These are phyloP conservation scores for Pyrenopolyporus hunteri DNA, from an alignment of 495 filamentous ascomycete species.

Conservation along the genomic window DNA sequence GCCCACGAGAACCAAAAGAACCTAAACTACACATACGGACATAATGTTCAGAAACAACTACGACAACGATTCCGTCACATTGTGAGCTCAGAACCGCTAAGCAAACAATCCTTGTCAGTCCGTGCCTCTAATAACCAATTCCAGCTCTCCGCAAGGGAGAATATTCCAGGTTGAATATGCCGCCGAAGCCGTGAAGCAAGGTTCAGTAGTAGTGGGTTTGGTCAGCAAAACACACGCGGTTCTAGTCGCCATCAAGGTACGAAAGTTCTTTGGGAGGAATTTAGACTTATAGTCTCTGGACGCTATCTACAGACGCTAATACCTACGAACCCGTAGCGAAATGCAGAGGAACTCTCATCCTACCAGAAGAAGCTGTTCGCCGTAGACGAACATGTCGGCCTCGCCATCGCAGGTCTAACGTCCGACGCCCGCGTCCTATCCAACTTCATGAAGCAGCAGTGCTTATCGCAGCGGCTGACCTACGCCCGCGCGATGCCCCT, in stretches of 20 bases:
- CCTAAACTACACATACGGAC: constrained; percentile 29
- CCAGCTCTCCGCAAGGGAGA: constrained; percentile 95
- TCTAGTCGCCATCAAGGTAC: constrained; percentile 94
- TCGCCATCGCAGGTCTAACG: constrained; percentile 95
- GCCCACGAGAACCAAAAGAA: neutral
- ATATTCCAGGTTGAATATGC: constrained; percentile 99
- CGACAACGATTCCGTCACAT: constrained; percentile 99
- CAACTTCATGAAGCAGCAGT: constrained; percentile 99
- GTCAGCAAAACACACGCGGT: constrained; percentile 98
- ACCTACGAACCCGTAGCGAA: constrained; percentile 66
- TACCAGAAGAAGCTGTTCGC: constrained; percentile 99
- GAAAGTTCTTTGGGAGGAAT: constrained; percentile 12
- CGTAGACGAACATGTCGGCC: constrained; percentile 92
- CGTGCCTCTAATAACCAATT: constrained; percentile 18
- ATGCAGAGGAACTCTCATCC: constrained; percentile 98
- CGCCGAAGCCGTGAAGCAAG: constrained; percentile 97
- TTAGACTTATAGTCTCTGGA: too few relatives aligned
- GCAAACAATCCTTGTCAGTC: constrained; percentile 31
- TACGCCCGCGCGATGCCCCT: constrained; percentile 92
- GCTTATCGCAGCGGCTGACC: constrained; percentile 89
- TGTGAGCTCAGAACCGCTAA: constrained; percentile 64
- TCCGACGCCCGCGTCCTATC: constrained; percentile 98
- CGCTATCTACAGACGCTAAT: too few relatives aligned
- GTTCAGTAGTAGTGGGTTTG: constrained; percentile 94
- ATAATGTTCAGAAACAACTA: constrained; percentile 99